A percentile compares a stretch with the other conserved stretches of the same genome.
phyloP scores from a whole-genome alignment of 305 asterid species.

The Withania somnifera region DNA sequence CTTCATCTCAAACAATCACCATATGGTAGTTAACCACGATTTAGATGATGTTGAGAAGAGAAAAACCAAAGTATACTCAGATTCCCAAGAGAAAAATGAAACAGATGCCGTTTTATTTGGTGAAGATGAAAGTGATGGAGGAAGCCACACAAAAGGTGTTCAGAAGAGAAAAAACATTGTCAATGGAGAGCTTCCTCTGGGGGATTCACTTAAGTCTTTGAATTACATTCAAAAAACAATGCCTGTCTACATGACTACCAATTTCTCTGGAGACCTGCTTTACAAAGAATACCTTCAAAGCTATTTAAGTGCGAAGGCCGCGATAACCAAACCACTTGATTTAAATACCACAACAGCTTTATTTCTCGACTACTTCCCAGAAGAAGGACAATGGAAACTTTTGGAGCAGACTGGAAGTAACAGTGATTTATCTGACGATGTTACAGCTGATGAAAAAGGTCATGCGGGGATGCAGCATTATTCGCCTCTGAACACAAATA shows the following conservation, averaged over 20 bases:
- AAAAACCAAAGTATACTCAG: conserved; percentile 11
- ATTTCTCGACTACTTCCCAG: conserved; percentile 55
- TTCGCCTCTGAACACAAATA: conserved; percentile 12
- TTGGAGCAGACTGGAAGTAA: conserved; percentile 35
- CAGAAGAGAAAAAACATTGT: conserved; percentile 16
- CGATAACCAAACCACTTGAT: conserved; percentile 25
- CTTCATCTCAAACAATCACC: not conserved
- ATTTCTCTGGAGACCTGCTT: conserved; percentile 36
- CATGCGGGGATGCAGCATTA: conserved; percentile 9
- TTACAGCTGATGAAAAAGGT: conserved; percentile 1
- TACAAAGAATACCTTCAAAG: conserved; percentile 38
- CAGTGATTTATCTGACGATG: conserved; percentile 10
- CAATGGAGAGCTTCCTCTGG: conserved; percentile 25
- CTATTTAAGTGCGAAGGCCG: conserved; percentile 33
- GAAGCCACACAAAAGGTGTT: conserved; percentile 18
- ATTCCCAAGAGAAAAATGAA: conserved; percentile 9
- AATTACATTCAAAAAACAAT: conserved; percentile 21
- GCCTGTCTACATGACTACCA: conserved; percentile 20
- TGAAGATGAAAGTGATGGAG: conserved; percentile 5
- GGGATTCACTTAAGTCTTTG: conserved; percentile 20
- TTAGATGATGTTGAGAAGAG: conserved; percentile 19
- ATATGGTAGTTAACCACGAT: conserved; percentile 9
- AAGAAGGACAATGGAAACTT: conserved; percentile 74
- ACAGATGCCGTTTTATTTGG: not conserved
- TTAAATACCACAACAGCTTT: conserved; percentile 36